These are phyloP conservation scores for Eleusine indica DNA, from an alignment of 176 grass and related monocot species.

Conservation along the genomic window DNA sequence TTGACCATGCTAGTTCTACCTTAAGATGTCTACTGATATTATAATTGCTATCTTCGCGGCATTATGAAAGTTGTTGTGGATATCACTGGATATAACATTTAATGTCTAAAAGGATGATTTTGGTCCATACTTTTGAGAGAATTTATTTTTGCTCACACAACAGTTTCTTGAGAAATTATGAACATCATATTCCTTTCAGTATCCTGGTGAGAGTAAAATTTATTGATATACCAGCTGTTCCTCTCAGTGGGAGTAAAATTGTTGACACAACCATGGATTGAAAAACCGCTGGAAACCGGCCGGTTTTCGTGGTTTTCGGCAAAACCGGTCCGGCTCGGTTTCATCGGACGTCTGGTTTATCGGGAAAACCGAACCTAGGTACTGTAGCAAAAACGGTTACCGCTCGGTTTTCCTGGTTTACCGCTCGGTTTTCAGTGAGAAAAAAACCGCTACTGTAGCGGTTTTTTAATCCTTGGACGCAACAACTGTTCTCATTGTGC, in stretches of 20 bases:
- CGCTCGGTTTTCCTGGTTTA: too few species aligned
- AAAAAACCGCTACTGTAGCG: too few species aligned
- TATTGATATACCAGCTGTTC: neutral
- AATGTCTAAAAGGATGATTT: neutral
- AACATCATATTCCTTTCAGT: neutral
- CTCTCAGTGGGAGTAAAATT: neutral
- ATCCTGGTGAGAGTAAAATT: neutral
- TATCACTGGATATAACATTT: neutral
- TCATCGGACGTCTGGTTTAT: too few species aligned
- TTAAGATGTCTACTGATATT: neutral
- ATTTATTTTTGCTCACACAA: neutral
- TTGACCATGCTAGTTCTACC: neutral
- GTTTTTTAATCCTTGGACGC: too few species aligned
- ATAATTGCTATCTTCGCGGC: neutral
- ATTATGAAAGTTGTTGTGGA: neutral
- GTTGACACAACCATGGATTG: neutral
- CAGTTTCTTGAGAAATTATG: neutral
- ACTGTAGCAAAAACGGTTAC: too few species aligned
- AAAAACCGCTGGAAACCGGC: too few species aligned
- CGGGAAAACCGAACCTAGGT: too few species aligned
- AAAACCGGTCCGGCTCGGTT: too few species aligned
- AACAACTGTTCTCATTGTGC: neutral
- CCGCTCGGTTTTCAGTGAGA: too few species aligned
- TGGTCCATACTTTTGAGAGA: constrained; percentile 17
- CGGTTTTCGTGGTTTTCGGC: too few species aligned